Evolutionary conservation across 225 moss, liverwort and hornwort genomes (phyloP).

Genomic region (Lunularia cruciata): DNA sequence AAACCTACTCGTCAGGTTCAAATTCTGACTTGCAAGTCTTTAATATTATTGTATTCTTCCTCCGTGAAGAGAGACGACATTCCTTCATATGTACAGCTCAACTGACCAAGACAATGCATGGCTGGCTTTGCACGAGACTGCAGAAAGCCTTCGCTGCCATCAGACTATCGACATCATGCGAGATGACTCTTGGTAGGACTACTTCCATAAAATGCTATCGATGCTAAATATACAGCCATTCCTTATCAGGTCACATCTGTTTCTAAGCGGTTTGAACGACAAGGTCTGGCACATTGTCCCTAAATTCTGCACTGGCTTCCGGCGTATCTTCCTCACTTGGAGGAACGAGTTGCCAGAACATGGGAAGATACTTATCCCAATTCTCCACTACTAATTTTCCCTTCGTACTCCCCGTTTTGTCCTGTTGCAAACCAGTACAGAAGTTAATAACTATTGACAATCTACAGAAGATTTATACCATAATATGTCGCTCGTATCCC

Average conservation of each 20-base stretch:
- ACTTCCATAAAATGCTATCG: not conserved
- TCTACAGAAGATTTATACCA: no score
- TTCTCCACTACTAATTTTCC: slow-evolving; percentile 54
- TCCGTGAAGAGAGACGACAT: slow-evolving; percentile 7
- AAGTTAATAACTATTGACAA: not conserved
- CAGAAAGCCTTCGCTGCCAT: not conserved
- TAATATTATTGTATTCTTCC: no score
- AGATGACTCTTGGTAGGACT: not conserved
- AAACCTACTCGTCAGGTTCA: no score
- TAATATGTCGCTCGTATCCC: no score
- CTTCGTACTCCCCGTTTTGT: slow-evolving; percentile 75
- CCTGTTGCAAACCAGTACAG: slow-evolving; percentile 42
- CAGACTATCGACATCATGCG: not conserved
- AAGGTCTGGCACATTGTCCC: slow-evolving; percentile 30
- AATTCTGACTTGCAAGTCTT: no score
- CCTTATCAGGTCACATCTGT: not conserved
- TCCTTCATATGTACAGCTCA: slow-evolving; percentile 14
- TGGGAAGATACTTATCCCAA: slow-evolving; percentile 75
- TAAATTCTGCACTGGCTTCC: slow-evolving; percentile 61
- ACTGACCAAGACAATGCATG: slow-evolving; percentile 7
- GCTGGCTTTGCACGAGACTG: not conserved
- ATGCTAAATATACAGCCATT: slow-evolving; percentile 1
- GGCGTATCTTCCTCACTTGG: slow-evolving; percentile 97
- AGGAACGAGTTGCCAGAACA: slow-evolving; percentile 97
- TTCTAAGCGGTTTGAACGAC: slow-evolving; percentile 34